These are phyloP conservation scores for Leccinum longicurvipes DNA, from an alignment of 768 basidiomycete species.

Conservation along the genomic window DNA sequence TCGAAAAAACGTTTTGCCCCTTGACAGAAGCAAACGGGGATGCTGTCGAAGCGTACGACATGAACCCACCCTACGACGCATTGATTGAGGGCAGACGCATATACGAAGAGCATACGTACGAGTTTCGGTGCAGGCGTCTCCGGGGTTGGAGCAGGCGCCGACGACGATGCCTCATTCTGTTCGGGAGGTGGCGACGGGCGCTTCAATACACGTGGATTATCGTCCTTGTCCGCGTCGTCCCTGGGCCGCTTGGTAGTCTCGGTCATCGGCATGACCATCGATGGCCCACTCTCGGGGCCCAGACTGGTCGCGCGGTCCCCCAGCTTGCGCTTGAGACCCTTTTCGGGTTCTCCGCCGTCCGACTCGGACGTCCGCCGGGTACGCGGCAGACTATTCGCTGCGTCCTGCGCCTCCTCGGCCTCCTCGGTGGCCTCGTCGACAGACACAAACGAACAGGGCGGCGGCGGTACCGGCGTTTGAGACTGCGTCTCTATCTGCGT, in stretches of 20 bases:
- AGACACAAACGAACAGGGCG: slow-evolving; percentile 17
- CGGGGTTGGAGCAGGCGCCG: slow-evolving; percentile 3
- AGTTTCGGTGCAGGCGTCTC: slow-evolving; percentile 40
- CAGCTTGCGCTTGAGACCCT: slow-evolving; percentile 67
- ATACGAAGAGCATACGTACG: slow-evolving; percentile 36
- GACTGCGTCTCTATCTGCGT: background rate
- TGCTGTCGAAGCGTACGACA: slow-evolving; percentile 71
- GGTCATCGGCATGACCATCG: slow-evolving; percentile 20
- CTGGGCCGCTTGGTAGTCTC: slow-evolving; percentile 56
- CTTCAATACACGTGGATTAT: slow-evolving; percentile 58
- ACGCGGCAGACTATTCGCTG: slow-evolving; percentile 21
- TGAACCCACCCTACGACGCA: slow-evolving; percentile 59
- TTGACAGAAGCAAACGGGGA: slow-evolving; percentile 76
- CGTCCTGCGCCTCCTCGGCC: slow-evolving; percentile 30
- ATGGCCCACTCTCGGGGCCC: slow-evolving; percentile 39
- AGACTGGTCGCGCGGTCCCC: slow-evolving; percentile 65
- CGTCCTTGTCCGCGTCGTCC: slow-evolving; percentile 61
- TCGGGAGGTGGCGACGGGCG: slow-evolving; percentile 71
- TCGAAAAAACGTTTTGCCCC: slow-evolving; percentile 53
- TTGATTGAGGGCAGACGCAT: slow-evolving; percentile 6
- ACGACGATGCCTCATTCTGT: slow-evolving; percentile 25
- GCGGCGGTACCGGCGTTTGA: background rate
- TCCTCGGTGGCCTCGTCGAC: slow-evolving; percentile 25
- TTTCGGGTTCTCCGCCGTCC: slow-evolving; percentile 50
- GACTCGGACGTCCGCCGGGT: slow-evolving; percentile 38